These are phyloP conservation scores for Botrytis squamosa DNA, from an alignment of 2,329 filamentous ascomycete genomes.

Conservation along the genomic window DNA sequence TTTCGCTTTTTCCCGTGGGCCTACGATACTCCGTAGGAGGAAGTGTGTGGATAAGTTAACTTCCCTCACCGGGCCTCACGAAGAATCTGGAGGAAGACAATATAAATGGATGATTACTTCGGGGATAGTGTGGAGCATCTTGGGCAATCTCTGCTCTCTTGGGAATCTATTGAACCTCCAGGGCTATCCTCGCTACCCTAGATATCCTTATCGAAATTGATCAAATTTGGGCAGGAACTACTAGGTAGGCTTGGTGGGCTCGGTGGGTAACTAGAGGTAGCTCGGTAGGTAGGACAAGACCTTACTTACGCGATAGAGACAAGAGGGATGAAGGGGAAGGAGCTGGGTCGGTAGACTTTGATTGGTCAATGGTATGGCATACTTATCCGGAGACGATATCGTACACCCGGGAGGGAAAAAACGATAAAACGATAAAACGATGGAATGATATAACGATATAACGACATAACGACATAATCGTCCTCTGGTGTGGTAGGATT, in stretches of 20 bases:
- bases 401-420: not conserved
- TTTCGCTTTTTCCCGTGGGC: not conserved
- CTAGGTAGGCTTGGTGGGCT: too few relatives aligned
- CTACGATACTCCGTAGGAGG: not conserved
- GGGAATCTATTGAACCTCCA: not conserved
- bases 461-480: not conserved
- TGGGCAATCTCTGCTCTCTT: not conserved
- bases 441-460: not conserved
- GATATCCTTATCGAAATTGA: constrained; percentile 4
- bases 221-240: not conserved
- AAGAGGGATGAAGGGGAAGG: not conserved
- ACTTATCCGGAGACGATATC: not conserved
- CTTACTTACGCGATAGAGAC: not conserved
- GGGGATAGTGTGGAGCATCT: not conserved
- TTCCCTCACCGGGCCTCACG: not conserved
- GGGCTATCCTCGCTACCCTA: not conserved
- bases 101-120: not conserved
- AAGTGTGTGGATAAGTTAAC: not conserved
- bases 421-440: not conserved
- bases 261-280: not conserved
- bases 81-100: not conserved
- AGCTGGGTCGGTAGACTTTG: too few relatives aligned
- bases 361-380: not conserved
- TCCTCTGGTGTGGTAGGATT: not conserved
- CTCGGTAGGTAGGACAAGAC: not conserved